These are phyloP conservation scores for Daldinia childiae DNA, from an alignment of 495 filamentous ascomycete genomes.

Conservation along the genomic window DNA sequence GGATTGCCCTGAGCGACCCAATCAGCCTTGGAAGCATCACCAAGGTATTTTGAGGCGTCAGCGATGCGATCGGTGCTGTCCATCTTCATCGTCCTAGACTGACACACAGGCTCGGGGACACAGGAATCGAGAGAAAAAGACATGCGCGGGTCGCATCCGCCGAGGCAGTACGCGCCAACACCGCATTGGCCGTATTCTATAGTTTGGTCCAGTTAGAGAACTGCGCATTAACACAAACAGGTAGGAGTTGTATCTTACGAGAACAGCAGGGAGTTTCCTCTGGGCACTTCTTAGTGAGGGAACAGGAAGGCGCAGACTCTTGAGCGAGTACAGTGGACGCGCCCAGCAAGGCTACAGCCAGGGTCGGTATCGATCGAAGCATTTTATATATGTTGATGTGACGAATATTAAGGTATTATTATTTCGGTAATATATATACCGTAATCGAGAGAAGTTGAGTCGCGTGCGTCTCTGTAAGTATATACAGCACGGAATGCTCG, in stretches of 20 bases:
- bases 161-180: constrained; percentile 93
- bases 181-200: constrained; percentile 93
- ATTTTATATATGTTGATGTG: constrained; percentile 35
- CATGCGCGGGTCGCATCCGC: constrained; percentile 88
- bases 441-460: constrained; percentile 16
- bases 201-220: constrained; percentile 40
- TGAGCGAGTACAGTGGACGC: constrained; percentile 51
- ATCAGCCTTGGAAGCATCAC: constrained; percentile 77
- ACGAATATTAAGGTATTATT: constrained; percentile 34
- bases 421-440: constrained; percentile 26
- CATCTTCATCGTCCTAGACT: constrained; percentile 75
- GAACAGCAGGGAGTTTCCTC: constrained; percentile 86
- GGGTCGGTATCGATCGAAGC: constrained; percentile 49
- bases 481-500: constrained; percentile 16
- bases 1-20: constrained; percentile 89
- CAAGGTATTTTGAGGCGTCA: constrained; percentile 82
- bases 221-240: neutral
- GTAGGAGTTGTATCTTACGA: constrained; percentile 64
- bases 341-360: constrained; percentile 55
- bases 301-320: constrained; percentile 42
- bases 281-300: constrained; percentile 74
- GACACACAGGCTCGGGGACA: constrained; percentile 83
- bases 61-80: constrained; percentile 72
- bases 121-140: constrained; percentile 86
- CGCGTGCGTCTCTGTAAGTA: constrained; percentile 23